These are phyloP conservation scores for Simplicillium sp. DNA, from an alignment of 2,329 filamentous ascomycete genomes.

Conservation along the genomic window DNA sequence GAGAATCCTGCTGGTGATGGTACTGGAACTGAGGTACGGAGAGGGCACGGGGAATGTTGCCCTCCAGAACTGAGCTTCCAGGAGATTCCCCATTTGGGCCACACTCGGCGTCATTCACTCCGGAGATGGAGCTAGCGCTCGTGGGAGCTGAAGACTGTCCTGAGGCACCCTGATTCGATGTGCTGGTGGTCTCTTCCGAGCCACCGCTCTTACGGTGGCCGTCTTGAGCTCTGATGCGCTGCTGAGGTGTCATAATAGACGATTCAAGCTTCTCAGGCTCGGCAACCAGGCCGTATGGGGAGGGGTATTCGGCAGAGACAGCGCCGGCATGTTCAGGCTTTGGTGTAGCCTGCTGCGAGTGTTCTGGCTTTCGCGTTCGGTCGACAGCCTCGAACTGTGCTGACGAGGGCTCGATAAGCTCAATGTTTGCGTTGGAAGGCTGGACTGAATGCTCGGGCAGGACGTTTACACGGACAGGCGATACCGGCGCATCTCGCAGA, in stretches of 20 bases:
- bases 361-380: not conserved
- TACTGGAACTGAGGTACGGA: conserved; percentile 52
- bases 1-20: conserved; percentile 46
- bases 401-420: conserved; percentile 22
- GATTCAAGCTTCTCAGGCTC: conserved; percentile 12
- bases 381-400: conserved; percentile 16
- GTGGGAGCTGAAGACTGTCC: conserved; percentile 44
- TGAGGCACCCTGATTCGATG: conserved; percentile 36
- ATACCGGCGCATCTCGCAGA: conserved; percentile 42
- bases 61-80: conserved; percentile 40
- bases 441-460: conserved; percentile 42
- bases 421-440: conserved; percentile 43
- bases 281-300: conserved; percentile 1
- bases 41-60: conserved; percentile 27
- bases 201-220: conserved; percentile 40
- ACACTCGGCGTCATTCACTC: conserved; percentile 37
- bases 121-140: conserved; percentile 46
- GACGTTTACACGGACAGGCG: conserved; percentile 46
- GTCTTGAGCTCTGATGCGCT: conserved; percentile 21
- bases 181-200: conserved; percentile 41
- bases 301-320: conserved; percentile 4
- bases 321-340: conserved; percentile 7
- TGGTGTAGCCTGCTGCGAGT: conserved; percentile 8
- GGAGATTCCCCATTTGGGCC: conserved; percentile 35
- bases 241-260: conserved; percentile 20